Base-by-base conservation (phyloP, 2,329 filamentous ascomycete genomes). In the Penicillium sp. region DNA sequence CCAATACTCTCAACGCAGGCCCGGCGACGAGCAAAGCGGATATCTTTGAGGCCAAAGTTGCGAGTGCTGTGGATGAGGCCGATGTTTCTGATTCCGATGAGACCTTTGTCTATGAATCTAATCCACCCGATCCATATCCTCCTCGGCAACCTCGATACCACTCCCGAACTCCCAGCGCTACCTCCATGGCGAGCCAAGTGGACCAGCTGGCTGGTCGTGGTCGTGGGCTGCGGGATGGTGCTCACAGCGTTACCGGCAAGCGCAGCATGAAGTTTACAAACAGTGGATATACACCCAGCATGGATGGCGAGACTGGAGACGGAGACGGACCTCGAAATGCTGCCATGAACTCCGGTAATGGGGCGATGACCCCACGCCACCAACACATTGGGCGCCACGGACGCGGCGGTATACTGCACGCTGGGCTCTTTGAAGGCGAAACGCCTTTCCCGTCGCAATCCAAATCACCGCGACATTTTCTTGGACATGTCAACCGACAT, bases 71-170 rank as follows among this genome's bases (percentile, higher is more conserved):
- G 45, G 92, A 97, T 67, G 91, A 97, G 69, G 90, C 89, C 39
- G 88, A 96, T 69, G 95, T 92, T 10, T 96, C 92, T 6, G 93
- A 98, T 68, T 97, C 92, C 1, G 93, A 96, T 64, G 93, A 97
- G 71, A 97, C 93, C 0, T 98, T 97, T 70, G 93, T 98, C 13
- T 98, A 98, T 72, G 93, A 98, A 70, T 97, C 93, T 24, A 98
- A 98, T 64, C 93, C 92, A 8, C 79, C 80, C 12, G 82, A 84
- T 58, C 74, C 77, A 23, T 76, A 68, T 49, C 72, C 79, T 27
- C 57, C 65, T 35, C 75, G 80, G 44, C 88, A 89, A 44, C 81
- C 83, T 55, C 82, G 90, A 53, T 89, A 92, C 69, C 92, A 97
- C 72, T 97, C 92, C 18, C 83, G 93, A 55, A 98, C 93, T 1